Evolutionary conservation across 2,329 filamentous ascomycete species (phyloP), one percentile per base, ranked within the genome.

Genomic region (Leptographium galeiforme): DNA sequence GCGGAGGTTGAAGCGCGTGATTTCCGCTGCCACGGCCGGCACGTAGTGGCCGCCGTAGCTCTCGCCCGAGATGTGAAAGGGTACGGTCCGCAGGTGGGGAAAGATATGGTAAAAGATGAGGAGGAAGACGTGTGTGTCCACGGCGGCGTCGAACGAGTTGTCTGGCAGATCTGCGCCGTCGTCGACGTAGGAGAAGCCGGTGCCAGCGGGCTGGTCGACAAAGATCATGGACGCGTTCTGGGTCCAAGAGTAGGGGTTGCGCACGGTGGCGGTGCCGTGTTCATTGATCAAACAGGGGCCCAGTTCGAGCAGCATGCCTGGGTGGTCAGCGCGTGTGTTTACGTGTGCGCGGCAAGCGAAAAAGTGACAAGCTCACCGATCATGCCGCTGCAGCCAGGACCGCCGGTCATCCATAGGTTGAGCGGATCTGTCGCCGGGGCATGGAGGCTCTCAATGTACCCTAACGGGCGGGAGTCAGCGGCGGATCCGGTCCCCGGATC

Each of bases 221-320:
- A 81, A 83, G 11, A 84, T 66, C 61, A 84, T 67, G 61, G 84
- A 84, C 61, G 71, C 63, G 56, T 73, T 72, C 56, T 79, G 74
- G 59, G 73, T 80, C 77, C 77, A 84, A 10, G 73, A 73, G 65
- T 79, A 76, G 6, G 77, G 76, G 62, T 72, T 64, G 58, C 68
- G 66, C 14, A 71, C 67, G 14, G 71, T 64, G 49, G 70, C 66
- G 16, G 70, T 64, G 50, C 70, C 66, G 34, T 68, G 64, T 53
- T 70, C 66, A 40, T 72, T 71, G 48, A 77, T 65, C 49, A 64
- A 57, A 58, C 71, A 74, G 0, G 72, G 72, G 0, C 72, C 72
- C 52, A 69, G 66, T 57, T 73, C 69, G 53, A 67, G 65, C 58
- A 72, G 68, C 39, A 40, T 40, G 7, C 39, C 39, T 40, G 16